Conservation (phyloP, 192 early-diverging fungal species). For the Piromyces finnis region DNA sequence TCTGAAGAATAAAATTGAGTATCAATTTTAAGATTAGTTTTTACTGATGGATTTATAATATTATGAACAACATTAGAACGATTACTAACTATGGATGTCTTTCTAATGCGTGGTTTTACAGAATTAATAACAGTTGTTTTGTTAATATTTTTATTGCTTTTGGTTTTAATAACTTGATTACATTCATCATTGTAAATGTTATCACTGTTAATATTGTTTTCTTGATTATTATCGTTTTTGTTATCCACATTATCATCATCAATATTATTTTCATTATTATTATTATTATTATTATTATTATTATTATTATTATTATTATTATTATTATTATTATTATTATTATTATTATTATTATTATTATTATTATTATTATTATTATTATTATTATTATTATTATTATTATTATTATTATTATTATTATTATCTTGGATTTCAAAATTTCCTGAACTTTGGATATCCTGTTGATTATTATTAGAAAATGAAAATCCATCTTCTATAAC, state of each 20-base stretch:
- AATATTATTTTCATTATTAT: slow-evolving; percentile 1
- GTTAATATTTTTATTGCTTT: not conserved
- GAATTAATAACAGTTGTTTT: not conserved
- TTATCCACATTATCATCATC: slow-evolving; percentile 1
- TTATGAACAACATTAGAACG: not conserved
- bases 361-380: not conserved
- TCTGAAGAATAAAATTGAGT: too few species aligned
- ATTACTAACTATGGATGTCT: too few species aligned
- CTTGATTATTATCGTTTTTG: slow-evolving; percentile 1
- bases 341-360: slow-evolving; percentile 8
- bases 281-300: slow-evolving; percentile 3
- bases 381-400: not conserved
- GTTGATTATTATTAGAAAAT: too few species aligned
- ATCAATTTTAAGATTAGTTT: too few species aligned
- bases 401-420: too few species aligned
- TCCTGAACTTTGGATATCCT: too few species aligned
- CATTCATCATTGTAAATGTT: slow-evolving; percentile 4
- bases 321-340: slow-evolving; percentile 2
- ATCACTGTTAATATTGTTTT: slow-evolving; percentile 6
- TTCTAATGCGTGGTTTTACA: not conserved
- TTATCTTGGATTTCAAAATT: too few species aligned
- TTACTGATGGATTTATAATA: not conserved
- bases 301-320: slow-evolving; percentile 8
- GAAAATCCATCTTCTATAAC: too few species aligned
- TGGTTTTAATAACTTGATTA: too few species aligned